Base-by-base conservation (phyloP, 192 early-diverging fungal species). In the Podila minutissima region DNA sequence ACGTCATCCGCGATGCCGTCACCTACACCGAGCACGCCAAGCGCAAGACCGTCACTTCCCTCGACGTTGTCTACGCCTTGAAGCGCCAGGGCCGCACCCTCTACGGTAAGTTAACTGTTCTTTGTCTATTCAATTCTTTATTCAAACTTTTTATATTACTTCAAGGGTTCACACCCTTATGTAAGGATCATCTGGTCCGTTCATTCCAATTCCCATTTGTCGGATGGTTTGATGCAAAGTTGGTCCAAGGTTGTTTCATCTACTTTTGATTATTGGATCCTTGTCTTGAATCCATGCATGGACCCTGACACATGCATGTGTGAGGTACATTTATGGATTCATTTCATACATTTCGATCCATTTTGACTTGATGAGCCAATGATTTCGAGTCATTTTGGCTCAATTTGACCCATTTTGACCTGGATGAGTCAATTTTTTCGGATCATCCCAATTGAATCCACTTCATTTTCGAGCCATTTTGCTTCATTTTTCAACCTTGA, bases 61-160 rank as follows among this genome's bases (percentile, higher is more conserved):
- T 99, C 51, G 98, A 99, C 86, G 98, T 99, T 57, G 97, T 99
- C 86, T 99, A 99, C 83, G 96, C 97, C 31, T 92, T 99, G 87
- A 99, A 99, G 91, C 92, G 95, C 81, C 97, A 98, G 87, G 97
- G 97, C 82, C 93, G 97, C 78, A 96, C 97, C 77, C 94, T 99
- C 64, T 98, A 90, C 50, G 89, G 89, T 55, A 55, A n/a, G 53
- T 55, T 26, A 55, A 55, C 53, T 55, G 24, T 55, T 26, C 22
- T 22, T 55, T 55, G 24, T 26, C 53, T 55, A 32, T 61, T 61
- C 31, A 19, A 15, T 61, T n/a, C 62, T 35, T 63, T 35, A 29
- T 63, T 63, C 62, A n/a, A 63, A n/a, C 33, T 63, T 63, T 63
- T 63, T 63, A 24, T 60, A 60, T 60, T 31, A 24, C 24, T 46